Base-by-base conservation (phyloP, 1,139 yeast genomes). In the Candida sanyaensis region DNA sequence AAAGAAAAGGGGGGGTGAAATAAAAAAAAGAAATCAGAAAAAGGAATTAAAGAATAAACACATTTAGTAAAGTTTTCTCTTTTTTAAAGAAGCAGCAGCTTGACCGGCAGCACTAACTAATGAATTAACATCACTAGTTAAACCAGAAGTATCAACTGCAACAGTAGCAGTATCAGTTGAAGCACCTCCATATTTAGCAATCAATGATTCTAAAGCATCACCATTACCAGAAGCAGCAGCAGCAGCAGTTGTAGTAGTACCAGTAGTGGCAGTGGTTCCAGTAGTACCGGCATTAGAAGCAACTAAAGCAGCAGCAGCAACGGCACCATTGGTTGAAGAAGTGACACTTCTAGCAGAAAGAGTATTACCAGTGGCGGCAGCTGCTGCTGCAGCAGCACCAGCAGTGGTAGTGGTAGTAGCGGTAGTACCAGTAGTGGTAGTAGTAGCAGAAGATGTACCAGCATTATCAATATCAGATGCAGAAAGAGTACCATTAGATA, bases 381-480 rank as follows among this genome's bases (percentile, higher is more conserved):
- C 41, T 36, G 50, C 28, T 23, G 47, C 37, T 27, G 50, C 33
- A 17, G 43, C 42, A 3, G 52, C 29, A 11, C 47, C 33, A 17
- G 41, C 42, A 3, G 50, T 17, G 8, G 31, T n/a, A 12, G 48
- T 37, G 42, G 62, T 47, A 45, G 65, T 50, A 27, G 56, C 37
- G 38, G 51, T 46, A n/a, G n/a, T n/a, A n/a, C n/a, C n/a, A n/a
- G n/a, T n/a, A n/a, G n/a, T n/a, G n/a, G n/a, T n/a, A 31, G 60
- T 48, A 38, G 58, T 36, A 31, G 55, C 41, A 17, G 71, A 37
- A 10, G 65, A 41, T 46, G 65, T 43, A 47, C 56, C 53, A 54
- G 68, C 64, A 47, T 58, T 57, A 49, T 64, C 64, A 51, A 67
- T 59, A 43, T 68, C 70, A 39, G 63, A 51, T 34, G 66, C 50